phyloP scores from a whole-genome alignment of 345 rosid genomes.

The Euphorbia lathyris region DNA sequence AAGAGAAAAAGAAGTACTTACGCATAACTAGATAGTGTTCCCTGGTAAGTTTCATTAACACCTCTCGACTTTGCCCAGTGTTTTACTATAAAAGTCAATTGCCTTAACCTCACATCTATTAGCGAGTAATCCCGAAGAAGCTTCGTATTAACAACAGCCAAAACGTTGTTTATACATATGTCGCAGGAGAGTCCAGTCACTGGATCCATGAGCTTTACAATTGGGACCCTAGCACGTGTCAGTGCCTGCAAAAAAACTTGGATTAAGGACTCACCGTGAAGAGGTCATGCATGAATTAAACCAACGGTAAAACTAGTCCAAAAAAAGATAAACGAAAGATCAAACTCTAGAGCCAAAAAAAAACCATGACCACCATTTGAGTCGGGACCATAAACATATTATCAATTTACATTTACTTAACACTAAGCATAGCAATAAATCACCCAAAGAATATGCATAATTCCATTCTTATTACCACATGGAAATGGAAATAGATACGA shows the following conservation, averaged over 20 bases:
- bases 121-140: constrained; percentile 80
- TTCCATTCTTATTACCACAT: neutral
- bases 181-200: constrained; percentile 89
- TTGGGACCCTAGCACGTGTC: constrained; percentile 92
- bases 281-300: neutral
- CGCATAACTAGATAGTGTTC: constrained; percentile 99
- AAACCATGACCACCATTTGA: too few species aligned
- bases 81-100: constrained; percentile 84
- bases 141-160: constrained; percentile 96
- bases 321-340: neutral
- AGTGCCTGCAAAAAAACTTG: constrained; percentile 52
- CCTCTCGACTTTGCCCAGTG: constrained; percentile 98
- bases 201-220: constrained; percentile 98
- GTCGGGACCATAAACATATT: too few species aligned
- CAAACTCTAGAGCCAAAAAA: neutral
- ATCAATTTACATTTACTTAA: too few species aligned
- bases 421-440: too few species aligned
- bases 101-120: constrained; percentile 77
- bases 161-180: constrained; percentile 86
- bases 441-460: too few species aligned
- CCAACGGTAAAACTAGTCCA: neutral
- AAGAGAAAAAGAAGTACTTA: constrained; percentile 42
- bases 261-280: constrained; percentile 12
- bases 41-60: constrained; percentile 92
- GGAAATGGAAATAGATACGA: too few species aligned